These are phyloP conservation scores for Gossypium rotundifolium DNA, from an alignment of 345 rosid genomes.

Conservation along the genomic window DNA sequence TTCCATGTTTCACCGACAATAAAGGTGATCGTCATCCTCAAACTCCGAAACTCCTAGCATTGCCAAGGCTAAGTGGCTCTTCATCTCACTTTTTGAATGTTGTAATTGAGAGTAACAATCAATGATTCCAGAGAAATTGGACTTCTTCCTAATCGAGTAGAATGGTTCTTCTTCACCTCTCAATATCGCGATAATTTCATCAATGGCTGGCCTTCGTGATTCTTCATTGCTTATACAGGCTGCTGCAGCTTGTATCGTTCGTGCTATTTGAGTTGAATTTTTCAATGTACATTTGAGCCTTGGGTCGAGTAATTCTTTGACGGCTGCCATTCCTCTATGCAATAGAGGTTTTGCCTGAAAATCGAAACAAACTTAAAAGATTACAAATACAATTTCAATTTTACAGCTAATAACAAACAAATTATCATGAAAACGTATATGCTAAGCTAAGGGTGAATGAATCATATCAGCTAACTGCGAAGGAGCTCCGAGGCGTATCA, in stretches of 20 bases:
- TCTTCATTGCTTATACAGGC: slow-evolving; percentile 70
- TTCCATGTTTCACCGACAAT: slow-evolving; percentile 35
- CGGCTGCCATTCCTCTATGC: slow-evolving; percentile 53
- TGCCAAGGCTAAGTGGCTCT: slow-evolving; percentile 76
- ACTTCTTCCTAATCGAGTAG: slow-evolving; percentile 32
- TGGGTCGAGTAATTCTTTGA: slow-evolving; percentile 71
- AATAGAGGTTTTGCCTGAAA: slow-evolving; percentile 76
- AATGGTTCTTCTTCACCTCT: slow-evolving; percentile 50
- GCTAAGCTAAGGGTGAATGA: not conserved
- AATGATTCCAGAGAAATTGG: slow-evolving; percentile 49
- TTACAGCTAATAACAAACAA: not conserved
- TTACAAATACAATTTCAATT: not conserved
- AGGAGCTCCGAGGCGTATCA: not conserved
- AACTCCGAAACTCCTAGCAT: slow-evolving; percentile 78
- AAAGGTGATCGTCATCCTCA: slow-evolving; percentile 57
- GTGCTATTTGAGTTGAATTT: slow-evolving; percentile 39
- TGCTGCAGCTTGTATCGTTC: slow-evolving; percentile 71
- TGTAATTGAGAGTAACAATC: slow-evolving; percentile 63
- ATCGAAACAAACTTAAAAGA: not conserved
- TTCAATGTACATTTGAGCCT: slow-evolving; percentile 30
- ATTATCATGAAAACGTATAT: not conserved
- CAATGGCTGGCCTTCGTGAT: slow-evolving; percentile 57
- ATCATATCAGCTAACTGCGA: not conserved
- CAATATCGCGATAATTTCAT: slow-evolving; percentile 46
- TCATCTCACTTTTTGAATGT: slow-evolving; percentile 69